Conservation (phyloP, 179 eudicot species). For the Spergularia azorica region DNA sequence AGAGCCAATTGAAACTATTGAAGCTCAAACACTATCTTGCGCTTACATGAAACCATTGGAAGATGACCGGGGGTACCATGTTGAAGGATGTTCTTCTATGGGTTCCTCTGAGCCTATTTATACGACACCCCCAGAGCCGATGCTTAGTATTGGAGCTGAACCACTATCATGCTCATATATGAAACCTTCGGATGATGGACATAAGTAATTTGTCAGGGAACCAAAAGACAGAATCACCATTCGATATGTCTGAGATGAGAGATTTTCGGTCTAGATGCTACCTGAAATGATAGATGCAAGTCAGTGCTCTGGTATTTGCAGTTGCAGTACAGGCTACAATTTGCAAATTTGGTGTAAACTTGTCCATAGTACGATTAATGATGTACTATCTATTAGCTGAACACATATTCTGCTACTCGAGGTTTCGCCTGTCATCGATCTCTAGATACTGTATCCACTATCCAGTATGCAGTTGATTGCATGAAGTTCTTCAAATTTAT, state of each 20-base stretch:
- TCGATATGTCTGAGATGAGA: slow-evolving; percentile 37
- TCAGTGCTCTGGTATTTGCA: background rate
- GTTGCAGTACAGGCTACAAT: slow-evolving; percentile 8
- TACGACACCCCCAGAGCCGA: background rate
- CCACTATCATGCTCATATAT: no score
- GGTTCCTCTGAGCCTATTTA: slow-evolving; percentile 35
- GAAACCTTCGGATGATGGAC: slow-evolving; percentile 6
- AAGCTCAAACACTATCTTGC: slow-evolving; percentile 10
- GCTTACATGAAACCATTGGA: slow-evolving; percentile 13
- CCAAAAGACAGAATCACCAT: slow-evolving; percentile 31
- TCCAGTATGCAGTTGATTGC: slow-evolving; percentile 1
- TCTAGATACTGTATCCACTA: slow-evolving; percentile 20
- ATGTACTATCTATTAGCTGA: background rate
- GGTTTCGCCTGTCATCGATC: background rate
- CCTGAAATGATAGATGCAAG: background rate
- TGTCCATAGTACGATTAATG: background rate
- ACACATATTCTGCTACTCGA: background rate
- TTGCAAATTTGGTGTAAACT: no score
- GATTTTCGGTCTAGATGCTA: slow-evolving; percentile 13
- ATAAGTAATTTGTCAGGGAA: background rate
- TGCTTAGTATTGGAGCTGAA: no score
- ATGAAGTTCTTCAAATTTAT: background rate
- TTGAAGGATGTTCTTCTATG: slow-evolving; percentile 10
- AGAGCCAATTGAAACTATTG: slow-evolving; percentile 2
- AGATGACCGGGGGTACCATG: background rate